Conservation (phyloP, 148 eudicot genomes). For the Camellia lanceoleosa region DNA sequence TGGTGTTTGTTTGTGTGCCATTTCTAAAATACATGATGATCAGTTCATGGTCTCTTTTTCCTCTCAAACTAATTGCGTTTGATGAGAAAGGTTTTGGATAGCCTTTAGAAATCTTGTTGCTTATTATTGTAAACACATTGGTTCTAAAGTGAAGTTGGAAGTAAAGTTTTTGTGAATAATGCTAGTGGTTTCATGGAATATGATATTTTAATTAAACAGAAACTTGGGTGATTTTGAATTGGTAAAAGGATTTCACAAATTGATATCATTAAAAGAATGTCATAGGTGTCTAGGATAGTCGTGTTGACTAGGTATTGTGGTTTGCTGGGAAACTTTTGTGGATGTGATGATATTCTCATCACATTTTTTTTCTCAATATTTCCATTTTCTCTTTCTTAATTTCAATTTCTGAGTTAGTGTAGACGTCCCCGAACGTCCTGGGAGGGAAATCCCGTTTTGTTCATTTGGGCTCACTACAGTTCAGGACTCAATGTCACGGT, state of each 20-base stretch:
- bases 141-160: not conserved
- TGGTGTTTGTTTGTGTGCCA: too few relatives aligned
- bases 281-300: not conserved
- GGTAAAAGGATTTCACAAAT: not conserved
- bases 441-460: too few relatives aligned
- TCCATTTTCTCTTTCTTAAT: not conserved
- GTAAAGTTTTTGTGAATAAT: not conserved
- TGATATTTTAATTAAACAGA: not conserved
- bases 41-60: too few relatives aligned
- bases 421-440: too few relatives aligned
- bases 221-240: not conserved
- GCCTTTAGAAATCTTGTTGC: not conserved
- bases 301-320: not conserved
- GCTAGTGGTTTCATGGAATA: not conserved
- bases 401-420: too few relatives aligned
- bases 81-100: not conserved
- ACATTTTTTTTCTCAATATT: not conserved
- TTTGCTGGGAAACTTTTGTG: not conserved
- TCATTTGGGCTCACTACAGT: too few relatives aligned
- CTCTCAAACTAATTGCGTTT: too few relatives aligned
- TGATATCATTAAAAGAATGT: not conserved
- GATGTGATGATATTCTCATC: not conserved
- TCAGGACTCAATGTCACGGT: too few relatives aligned
- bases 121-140: slow-evolving; percentile 1
- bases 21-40: too few relatives aligned